Evolutionary conservation across 805 yeast genomes (phyloP), one percentile per base, ranked within the genome.

Genomic region (Metschnikowia cerradonensis): DNA sequence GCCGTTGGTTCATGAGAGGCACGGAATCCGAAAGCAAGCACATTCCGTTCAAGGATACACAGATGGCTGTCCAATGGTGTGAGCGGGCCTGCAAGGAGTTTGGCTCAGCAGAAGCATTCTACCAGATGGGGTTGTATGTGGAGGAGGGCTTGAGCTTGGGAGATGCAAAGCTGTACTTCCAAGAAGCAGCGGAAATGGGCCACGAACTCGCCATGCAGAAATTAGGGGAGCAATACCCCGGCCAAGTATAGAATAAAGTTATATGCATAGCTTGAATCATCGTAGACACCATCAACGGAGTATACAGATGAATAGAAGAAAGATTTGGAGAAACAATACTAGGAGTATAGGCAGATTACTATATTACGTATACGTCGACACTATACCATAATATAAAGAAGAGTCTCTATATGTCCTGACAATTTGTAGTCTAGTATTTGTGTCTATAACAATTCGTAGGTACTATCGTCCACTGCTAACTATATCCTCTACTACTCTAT

Each of bases 81-180:
- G 76, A 73, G 35, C 56, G 75, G 4, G 78, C 78, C 2, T 61
- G 72, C 31, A 65, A 66, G 52, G 77, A 72, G 54, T 72, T 67
- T 52, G 59, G 61, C 10, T 59, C 66, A 6, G 66, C 75, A 2
- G 76, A 73, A 37, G 76, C 76, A n/a, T 65, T 58, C 48, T 70
- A 57, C 48, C 66, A 65, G 45, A 69, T 72, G 75, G 78, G 74
- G 2, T 59, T 64, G 36, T 61, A 71, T 44, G 68, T 70, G n/a
- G 73, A 71, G 54, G 61, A 63, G 48, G 77, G 77, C 5, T 51
- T 63, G 7, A 64, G 60, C 1, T 45, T 49, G 3, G 65, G 66
- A 4, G 60, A 66, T 30, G 64, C 75, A 1, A 42, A 55, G 17
- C 58, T 49, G 35, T 74, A 73, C 72, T 72, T 51, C 45, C 51